Percentiles rank a stretch among this genome's conserved stretches.
Conservation (phyloP, 176 grass and related monocot genomes). For the Thalia dealbata region DNA sequence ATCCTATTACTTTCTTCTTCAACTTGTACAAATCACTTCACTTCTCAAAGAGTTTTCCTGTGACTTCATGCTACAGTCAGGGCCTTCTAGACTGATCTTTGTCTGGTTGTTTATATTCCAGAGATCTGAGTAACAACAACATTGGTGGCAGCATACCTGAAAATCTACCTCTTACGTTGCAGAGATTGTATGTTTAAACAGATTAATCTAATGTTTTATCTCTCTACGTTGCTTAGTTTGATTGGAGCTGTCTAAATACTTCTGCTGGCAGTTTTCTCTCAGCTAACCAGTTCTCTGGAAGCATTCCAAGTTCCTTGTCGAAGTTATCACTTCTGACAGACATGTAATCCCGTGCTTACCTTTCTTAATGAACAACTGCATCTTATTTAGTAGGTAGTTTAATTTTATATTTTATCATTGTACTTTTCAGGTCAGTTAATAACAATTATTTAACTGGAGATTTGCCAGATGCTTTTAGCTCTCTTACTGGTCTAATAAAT, state of each 20-base stretch:
- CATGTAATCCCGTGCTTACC: slow-evolving; percentile 42
- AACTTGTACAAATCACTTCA: slow-evolving; percentile 7
- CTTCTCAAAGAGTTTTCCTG: neutral
- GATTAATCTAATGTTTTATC: neutral
- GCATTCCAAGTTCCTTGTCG: slow-evolving; percentile 70
- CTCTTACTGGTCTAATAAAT: slow-evolving; percentile 56
- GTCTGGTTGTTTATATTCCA: slow-evolving; percentile 17
- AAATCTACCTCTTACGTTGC: slow-evolving; percentile 70
- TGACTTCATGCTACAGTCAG: neutral
- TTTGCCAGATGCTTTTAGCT: slow-evolving; percentile 70
- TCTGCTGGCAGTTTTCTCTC: slow-evolving; percentile 66
- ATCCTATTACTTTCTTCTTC: slow-evolving; percentile 15
- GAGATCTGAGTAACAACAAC: slow-evolving; percentile 94
- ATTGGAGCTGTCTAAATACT: neutral
- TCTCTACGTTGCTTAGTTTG: slow-evolving; percentile 14
- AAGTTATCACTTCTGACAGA: slow-evolving; percentile 46
- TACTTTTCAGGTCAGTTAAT: slow-evolving; percentile 61
- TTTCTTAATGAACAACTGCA: slow-evolving; percentile 20
- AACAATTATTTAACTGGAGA: slow-evolving; percentile 66
- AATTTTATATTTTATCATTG: slow-evolving; percentile 11
- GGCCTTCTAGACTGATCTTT: neutral
- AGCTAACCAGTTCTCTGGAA: slow-evolving; percentile 75
- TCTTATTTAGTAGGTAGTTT: slow-evolving; percentile 4
- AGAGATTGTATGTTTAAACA: slow-evolving; percentile 47
- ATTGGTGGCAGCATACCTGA: slow-evolving; percentile 90